Conservation (phyloP, 257 asterid genomes). For the Paraleonurus japonicus region DNA sequence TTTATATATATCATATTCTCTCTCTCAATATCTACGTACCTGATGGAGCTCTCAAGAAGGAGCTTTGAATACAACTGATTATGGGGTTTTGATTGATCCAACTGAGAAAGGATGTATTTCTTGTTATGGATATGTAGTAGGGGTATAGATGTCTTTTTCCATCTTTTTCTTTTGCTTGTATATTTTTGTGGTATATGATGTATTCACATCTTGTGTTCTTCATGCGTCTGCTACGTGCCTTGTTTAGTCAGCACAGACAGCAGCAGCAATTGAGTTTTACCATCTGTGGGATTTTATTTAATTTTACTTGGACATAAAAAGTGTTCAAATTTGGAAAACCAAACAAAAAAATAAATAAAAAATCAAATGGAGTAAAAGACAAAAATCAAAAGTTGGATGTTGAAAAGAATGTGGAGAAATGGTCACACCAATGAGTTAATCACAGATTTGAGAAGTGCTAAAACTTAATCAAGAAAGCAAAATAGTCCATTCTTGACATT, state of each 20-base stretch:
- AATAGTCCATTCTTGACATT: too few species aligned
- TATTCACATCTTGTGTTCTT: conserved; percentile 4
- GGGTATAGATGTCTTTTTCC: conserved; percentile 11
- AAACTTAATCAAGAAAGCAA: too few species aligned
- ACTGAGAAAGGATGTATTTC: conserved; percentile 6
- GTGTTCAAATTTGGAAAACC: background rate
- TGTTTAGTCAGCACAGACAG: conserved; percentile 15
- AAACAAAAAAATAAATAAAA: background rate
- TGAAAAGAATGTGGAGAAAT: too few species aligned
- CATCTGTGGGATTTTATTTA: background rate
- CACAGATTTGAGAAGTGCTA: too few species aligned
- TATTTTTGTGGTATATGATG: conserved; percentile 24
- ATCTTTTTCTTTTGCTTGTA: conserved; percentile 34
- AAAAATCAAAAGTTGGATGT: too few species aligned
- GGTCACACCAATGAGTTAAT: too few species aligned
- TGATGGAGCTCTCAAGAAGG: conserved; percentile 23
- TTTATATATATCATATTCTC: conserved; percentile 1
- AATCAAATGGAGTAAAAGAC: too few species aligned
- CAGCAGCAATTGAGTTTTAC: conserved; percentile 23
- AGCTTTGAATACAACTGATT: conserved; percentile 18
- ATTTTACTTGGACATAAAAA: background rate
- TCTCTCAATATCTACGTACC: background rate
- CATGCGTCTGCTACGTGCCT: conserved; percentile 15
- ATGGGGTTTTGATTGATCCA: conserved; percentile 21
- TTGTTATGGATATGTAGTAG: conserved; percentile 26